Conservation (phyloP, 129 eudicot genomes). For the Lactuca saligna region DNA sequence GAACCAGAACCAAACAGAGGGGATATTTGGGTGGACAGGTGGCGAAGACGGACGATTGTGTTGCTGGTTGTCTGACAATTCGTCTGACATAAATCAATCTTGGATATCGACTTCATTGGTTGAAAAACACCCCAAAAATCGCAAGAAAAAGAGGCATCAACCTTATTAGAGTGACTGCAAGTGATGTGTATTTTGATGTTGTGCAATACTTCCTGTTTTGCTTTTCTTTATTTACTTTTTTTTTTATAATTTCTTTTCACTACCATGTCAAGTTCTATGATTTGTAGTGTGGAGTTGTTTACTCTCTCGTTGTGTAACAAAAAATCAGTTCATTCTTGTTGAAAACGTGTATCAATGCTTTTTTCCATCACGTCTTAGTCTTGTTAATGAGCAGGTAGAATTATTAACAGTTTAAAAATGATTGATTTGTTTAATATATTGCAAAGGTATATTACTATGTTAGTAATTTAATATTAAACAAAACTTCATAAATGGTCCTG, state of each 20-base stretch:
- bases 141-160: conserved; percentile 54
- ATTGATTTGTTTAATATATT: too few relatives aligned
- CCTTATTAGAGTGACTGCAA: conserved; percentile 55
- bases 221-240: background rate
- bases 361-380: background rate
- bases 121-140: conserved; percentile 45
- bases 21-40: conserved; percentile 92
- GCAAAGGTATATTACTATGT: too few relatives aligned
- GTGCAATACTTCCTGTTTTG: conserved; percentile 18
- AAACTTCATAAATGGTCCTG: too few relatives aligned
- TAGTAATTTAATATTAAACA: too few relatives aligned
- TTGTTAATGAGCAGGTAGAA: too few relatives aligned
- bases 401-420: too few relatives aligned
- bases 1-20: conserved; percentile 36
- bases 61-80: conserved; percentile 82
- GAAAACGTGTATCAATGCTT: background rate
- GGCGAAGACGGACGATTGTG: conserved; percentile 95
- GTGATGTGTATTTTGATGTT: conserved; percentile 23
- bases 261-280: conserved; percentile 16
- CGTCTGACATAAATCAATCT: conserved; percentile 46
- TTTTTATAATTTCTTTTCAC: background rate
- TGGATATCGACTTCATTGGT: conserved; percentile 68
- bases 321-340: background rate
- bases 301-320: background rate
- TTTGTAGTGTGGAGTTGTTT: background rate